Percentiles rank a stretch among this genome's conserved stretches.
Conservation (phyloP, 345 rosid species). For the Gossypium anomalum region DNA sequence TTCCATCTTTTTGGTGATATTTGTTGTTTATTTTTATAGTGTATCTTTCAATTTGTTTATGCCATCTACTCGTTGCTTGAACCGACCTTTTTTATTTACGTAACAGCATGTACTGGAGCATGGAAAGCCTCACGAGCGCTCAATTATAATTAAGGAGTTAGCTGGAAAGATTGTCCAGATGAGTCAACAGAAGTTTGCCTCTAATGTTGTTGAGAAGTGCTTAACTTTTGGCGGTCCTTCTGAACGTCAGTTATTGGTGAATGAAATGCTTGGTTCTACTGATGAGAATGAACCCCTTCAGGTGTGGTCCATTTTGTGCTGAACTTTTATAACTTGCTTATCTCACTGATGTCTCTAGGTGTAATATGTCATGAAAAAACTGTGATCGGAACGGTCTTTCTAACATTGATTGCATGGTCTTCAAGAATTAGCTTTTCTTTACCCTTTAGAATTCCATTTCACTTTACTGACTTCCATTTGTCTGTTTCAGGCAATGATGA, state of each 20-base stretch:
- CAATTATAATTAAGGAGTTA: constrained; percentile 48
- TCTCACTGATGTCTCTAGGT: background rate
- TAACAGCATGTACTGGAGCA: constrained; percentile 67
- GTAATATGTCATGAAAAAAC: background rate
- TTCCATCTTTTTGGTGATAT: background rate
- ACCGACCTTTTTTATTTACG: constrained; percentile 4
- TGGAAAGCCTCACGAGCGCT: constrained; percentile 61
- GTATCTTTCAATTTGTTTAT: background rate
- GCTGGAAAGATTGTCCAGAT: constrained; percentile 65
- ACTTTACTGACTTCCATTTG: background rate
- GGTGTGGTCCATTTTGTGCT: constrained; percentile 31
- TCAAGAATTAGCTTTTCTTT: background rate
- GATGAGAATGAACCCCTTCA: constrained; percentile 65
- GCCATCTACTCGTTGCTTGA: background rate
- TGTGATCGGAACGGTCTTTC: background rate
- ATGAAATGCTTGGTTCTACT: constrained; percentile 61
- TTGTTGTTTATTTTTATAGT: background rate
- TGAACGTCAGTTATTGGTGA: constrained; percentile 50
- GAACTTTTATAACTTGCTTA: background rate
- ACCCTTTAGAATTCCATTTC: background rate
- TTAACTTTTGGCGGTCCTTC: constrained; percentile 48
- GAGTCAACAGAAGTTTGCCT: background rate
- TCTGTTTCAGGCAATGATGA: constrained; percentile 65
- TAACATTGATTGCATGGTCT: background rate
- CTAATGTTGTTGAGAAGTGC: constrained; percentile 48